Percentiles rank a stretch among this genome's conserved stretches.
phyloP scores from a whole-genome alignment of 495 filamentous ascomycete species.

The Hypomontagnella monticulosa region DNA sequence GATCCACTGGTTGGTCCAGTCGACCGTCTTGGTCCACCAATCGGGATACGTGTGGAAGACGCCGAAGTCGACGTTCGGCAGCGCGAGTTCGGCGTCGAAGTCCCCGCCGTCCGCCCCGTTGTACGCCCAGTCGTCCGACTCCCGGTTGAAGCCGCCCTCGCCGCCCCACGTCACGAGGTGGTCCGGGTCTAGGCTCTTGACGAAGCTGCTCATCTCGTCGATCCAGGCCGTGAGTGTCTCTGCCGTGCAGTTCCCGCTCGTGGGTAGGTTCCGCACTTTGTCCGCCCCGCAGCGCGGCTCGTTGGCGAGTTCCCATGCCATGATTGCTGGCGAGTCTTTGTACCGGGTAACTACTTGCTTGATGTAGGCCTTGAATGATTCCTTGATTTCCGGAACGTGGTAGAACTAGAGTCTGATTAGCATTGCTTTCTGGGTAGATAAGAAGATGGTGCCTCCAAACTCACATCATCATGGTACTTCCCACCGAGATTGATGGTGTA shows the following conservation, averaged over 20 bases:
- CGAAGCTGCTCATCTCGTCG: conserved; percentile 65
- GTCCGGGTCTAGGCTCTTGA: conserved; percentile 69
- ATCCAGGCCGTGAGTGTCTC: conserved; percentile 71
- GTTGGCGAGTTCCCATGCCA: conserved; percentile 78
- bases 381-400: conserved; percentile 63
- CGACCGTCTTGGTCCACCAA: conserved; percentile 46
- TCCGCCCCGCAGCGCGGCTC: conserved; percentile 72
- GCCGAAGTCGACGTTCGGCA: conserved; percentile 67
- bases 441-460: not conserved
- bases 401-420: conserved; percentile 62
- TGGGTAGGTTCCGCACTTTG: conserved; percentile 47
- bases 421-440: not conserved
- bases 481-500: conserved; percentile 71
- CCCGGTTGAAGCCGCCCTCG: conserved; percentile 52
- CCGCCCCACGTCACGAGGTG: conserved; percentile 78
- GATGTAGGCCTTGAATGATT: conserved; percentile 71
- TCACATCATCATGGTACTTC: conserved; percentile 33
- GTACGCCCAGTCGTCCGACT: conserved; percentile 48
- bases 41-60: conserved; percentile 71
- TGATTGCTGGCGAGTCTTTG: conserved; percentile 63
- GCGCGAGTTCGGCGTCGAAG: conserved; percentile 64
- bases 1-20: conserved; percentile 66
- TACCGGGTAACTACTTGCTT: conserved; percentile 70
- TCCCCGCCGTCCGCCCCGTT: conserved; percentile 64
- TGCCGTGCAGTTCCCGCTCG: conserved; percentile 55